Evolutionary conservation across 2,329 filamentous ascomycete genomes (phyloP), one percentile per base, ranked within the genome.

Genomic region (Aspergillus carbonarius): DNA sequence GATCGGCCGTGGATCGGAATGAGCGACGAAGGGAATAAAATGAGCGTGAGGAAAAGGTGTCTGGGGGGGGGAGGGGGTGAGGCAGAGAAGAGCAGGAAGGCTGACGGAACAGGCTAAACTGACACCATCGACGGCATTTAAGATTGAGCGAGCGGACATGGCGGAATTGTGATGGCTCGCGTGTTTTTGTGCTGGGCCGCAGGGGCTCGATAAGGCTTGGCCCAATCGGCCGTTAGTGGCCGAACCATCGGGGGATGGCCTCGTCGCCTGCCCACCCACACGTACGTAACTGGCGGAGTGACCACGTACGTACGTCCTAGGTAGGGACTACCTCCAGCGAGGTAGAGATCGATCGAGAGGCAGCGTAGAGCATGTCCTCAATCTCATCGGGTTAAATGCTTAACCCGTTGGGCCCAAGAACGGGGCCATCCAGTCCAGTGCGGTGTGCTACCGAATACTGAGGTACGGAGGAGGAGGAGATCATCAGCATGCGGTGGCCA

Each of bases 231-330:
- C 12, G 10, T 27, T 18, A 42, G 25, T 44, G 27, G n/a, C 51
- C 39, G 51, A 42, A 34, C 51, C 23, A 54, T 18, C 8, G 5
- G 25, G 17, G 25, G 25, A 34, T 42, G 23, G 27, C 23, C 12
- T 30, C 50, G 50, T 40, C 35, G 50, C 15, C 23, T 42, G 50
- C 51, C 37, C 51, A 37, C 51, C 37, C 51, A 10, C n/a, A 32
- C 23, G 25, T 54, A 54, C 51, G 51, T 54, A 54, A 54, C 51
- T 48, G 37, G 51, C 51, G 51, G 35, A 39, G 35, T 12, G 35
- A 39, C 15, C 5, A 32, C 30, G 8, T 32, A 32, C 30, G 37
- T 23, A n/a, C n/a, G n/a, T n/a, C n/a, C n/a, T 40, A 17, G 37
- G 18, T 6, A 17, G 5, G 35, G 35, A 39, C 5, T n/a, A n/a